phyloP scores from a whole-genome alignment of 2,329 filamentous ascomycete genomes.

The Monilinia fructigena region DNA sequence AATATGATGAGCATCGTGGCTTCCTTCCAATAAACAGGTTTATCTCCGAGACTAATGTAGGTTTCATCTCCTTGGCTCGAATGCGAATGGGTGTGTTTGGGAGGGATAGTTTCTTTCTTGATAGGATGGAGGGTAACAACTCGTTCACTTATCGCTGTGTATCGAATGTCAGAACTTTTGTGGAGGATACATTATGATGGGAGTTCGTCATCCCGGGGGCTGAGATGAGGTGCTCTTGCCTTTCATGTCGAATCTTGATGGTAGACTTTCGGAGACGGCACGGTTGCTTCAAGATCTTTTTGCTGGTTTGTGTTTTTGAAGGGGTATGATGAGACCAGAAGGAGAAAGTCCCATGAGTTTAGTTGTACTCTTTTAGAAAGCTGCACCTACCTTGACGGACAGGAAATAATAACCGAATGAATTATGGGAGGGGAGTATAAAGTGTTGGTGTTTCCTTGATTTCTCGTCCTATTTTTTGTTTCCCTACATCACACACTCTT shows the following conservation, averaged over 20 bases:
- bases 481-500: background rate
- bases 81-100: background rate
- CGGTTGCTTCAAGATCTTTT: background rate
- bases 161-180: background rate
- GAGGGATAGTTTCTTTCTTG: background rate
- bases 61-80: background rate
- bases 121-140: background rate
- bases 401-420: background rate
- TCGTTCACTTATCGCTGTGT: background rate
- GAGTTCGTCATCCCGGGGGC: slow-evolving; percentile 9
- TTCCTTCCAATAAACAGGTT: slow-evolving; percentile 1
- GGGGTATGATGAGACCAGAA: background rate
- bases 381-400: background rate
- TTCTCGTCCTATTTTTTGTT: background rate
- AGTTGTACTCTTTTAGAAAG: background rate
- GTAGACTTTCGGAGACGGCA: background rate
- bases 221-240: background rate
- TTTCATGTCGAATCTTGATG: background rate
- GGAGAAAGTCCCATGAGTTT: background rate
- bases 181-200: slow-evolving; percentile 17
- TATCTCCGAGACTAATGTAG: background rate
- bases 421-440: slow-evolving; percentile 3
- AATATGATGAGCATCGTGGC: background rate
- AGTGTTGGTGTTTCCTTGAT: background rate
- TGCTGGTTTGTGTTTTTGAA: background rate